Evolutionary conservation across 176 grass and related monocot genomes (phyloP).

Genomic region (Urochloa ruziziensis): DNA sequence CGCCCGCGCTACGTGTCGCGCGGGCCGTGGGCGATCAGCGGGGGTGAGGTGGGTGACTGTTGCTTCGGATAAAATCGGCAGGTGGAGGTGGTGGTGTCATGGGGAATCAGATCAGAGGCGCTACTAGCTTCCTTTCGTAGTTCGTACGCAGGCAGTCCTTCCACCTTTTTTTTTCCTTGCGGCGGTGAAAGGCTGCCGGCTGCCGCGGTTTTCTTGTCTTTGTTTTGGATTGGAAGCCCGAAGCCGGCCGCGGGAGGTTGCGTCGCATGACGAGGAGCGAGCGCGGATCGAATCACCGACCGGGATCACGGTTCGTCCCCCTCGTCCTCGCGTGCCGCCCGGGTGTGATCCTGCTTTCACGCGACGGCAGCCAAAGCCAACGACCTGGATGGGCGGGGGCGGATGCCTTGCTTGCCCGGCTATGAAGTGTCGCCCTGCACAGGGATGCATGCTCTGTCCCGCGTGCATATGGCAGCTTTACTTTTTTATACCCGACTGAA

Average conservation of each 20-base stretch:
- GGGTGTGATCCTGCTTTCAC: neutral
- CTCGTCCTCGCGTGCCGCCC: neutral
- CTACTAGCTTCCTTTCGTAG: neutral
- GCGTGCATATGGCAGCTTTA: too few species aligned
- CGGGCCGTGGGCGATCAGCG: neutral
- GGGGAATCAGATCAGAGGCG: neutral
- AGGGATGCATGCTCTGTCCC: too few species aligned
- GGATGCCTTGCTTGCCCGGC: slow-evolving; percentile 5
- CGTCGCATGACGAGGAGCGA: neutral
- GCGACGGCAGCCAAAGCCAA: neutral
- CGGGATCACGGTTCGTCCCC: neutral
- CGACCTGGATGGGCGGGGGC: neutral
- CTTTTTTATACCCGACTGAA: neutral
- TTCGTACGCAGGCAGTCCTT: neutral
- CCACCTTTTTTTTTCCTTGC: neutral
- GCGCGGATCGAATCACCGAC: neutral
- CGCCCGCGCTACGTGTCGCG: slow-evolving; percentile 8
- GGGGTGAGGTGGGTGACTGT: neutral
- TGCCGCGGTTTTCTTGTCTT: too few species aligned
- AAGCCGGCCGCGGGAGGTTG: neutral
- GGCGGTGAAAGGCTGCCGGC: neutral
- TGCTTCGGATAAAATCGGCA: slow-evolving; percentile 3
- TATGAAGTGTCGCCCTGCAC: neutral
- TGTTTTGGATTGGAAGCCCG: neutral
- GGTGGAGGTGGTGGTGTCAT: neutral